Conservation (phyloP, 768 basidiomycete species). For the Podaxis sp. region DNA sequence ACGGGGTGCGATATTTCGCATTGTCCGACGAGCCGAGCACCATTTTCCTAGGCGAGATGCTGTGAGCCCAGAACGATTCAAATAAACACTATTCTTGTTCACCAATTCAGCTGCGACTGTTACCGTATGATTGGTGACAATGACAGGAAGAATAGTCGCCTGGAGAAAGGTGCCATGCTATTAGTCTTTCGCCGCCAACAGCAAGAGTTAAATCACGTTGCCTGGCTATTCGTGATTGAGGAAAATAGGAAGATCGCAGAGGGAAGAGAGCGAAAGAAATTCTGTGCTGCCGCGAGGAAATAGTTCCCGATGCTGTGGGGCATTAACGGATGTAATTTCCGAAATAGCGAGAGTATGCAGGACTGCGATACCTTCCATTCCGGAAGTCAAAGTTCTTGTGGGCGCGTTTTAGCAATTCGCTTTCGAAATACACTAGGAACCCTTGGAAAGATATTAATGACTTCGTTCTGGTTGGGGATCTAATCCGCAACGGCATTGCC, state of each 20-base stretch:
- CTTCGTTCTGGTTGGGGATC: background rate
- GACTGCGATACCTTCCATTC: conserved; percentile 66
- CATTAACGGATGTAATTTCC: background rate
- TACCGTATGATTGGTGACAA: conserved; percentile 93
- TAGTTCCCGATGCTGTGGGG: conserved; percentile 76
- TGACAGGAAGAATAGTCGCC: conserved; percentile 84
- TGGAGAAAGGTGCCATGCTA: conserved; percentile 15
- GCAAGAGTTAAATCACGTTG: conserved; percentile 14
- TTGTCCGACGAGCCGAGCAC: conserved; percentile 78
- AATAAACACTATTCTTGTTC: conserved; percentile 30
- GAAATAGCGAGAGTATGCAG: background rate
- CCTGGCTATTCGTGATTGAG: conserved; percentile 81
- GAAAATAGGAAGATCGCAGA: conserved; percentile 93
- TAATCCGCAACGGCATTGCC: background rate
- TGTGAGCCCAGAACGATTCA: conserved; percentile 8
- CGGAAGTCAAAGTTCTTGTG: conserved; percentile 94
- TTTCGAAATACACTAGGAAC: conserved; percentile 91
- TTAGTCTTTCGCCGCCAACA: background rate
- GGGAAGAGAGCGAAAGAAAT: conserved; percentile 88
- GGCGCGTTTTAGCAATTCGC: conserved; percentile 79
- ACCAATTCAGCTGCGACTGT: conserved; percentile 87
- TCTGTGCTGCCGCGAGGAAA: conserved; percentile 83
- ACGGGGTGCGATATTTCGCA: conserved; percentile 92
- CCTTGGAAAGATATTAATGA: conserved; percentile 36
- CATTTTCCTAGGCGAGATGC: conserved; percentile 54